These are phyloP conservation scores for Russula ochroleuca DNA, from an alignment of 768 basidiomycete genomes.

Conservation along the genomic window DNA sequence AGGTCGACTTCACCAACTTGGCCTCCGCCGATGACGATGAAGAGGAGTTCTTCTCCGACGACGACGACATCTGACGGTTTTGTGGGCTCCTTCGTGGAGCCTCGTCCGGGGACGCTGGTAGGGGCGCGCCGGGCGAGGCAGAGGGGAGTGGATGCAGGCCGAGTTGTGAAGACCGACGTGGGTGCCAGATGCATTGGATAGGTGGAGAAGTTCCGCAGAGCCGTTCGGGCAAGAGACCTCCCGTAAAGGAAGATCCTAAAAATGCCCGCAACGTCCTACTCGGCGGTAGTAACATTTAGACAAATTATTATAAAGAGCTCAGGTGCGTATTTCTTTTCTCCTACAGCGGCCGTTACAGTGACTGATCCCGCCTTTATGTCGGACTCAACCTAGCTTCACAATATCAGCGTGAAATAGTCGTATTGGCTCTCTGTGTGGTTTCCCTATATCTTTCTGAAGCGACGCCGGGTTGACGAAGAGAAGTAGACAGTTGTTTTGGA, in stretches of 20 bases:
- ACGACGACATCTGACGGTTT: constrained; percentile 78
- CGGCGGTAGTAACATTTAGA: constrained; percentile 6
- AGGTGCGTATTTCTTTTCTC: constrained; percentile 12
- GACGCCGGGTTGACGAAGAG: not conserved
- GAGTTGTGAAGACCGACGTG: constrained; percentile 4
- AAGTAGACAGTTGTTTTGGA: constrained; percentile 1
- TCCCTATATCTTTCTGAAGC: not conserved
- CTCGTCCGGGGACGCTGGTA: constrained; percentile 45
- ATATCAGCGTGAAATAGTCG: not conserved
- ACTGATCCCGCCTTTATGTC: not conserved
- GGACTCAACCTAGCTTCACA: not conserved
- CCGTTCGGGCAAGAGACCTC: constrained; percentile 7
- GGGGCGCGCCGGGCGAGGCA: constrained; percentile 66
- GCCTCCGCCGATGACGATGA: constrained; percentile 68
- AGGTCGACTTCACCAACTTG: constrained; percentile 90
- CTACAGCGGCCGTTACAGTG: no score
- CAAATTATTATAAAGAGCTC: constrained; percentile 3
- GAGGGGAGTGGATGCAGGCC: constrained; percentile 31
- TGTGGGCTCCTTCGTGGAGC: constrained; percentile 79
- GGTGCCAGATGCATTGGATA: not conserved
- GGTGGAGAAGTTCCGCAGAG: constrained; percentile 1
- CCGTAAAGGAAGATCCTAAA: constrained; percentile 1
- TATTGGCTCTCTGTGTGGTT: not conserved
- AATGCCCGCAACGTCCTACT: constrained; percentile 3
- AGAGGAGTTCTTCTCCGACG: constrained; percentile 78